Evolutionary conservation across 345 rosid species (phyloP).

Genomic region (Eucalyptus sp.): DNA sequence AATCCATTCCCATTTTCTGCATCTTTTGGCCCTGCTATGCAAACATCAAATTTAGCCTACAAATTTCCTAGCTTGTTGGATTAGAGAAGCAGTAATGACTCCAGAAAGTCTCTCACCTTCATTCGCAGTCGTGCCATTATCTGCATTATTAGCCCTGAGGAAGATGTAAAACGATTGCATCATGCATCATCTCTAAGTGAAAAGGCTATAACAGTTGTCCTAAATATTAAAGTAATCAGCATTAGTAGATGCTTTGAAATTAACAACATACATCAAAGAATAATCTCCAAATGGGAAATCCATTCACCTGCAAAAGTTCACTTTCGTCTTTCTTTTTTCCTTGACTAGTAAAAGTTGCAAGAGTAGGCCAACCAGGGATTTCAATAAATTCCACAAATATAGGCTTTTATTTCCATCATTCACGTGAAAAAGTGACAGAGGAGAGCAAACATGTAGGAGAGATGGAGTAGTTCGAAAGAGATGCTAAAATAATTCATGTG

Average conservation of each 20-base stretch:
- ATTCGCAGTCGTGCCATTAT: neutral
- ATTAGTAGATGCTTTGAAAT: neutral
- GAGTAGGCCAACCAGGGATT: neutral
- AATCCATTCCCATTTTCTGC: constrained; percentile 17
- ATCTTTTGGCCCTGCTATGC: constrained; percentile 3
- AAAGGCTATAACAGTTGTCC: neutral
- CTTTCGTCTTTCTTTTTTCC: neutral
- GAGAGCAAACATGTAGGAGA: neutral
- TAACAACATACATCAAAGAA: neutral
- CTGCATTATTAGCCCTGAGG: neutral
- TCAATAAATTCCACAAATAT: neutral
- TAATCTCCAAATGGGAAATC: neutral
- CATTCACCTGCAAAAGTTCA: neutral
- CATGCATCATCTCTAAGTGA: neutral
- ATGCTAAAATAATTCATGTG: neutral
- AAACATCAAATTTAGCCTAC: neutral
- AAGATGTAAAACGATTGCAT: neutral
- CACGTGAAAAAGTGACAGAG: neutral
- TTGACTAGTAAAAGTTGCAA: neutral
- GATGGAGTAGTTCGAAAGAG: neutral
- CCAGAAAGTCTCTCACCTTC: neutral
- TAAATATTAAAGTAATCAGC: neutral
- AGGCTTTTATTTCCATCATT: neutral
- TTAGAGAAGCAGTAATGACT: neutral
- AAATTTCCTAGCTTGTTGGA: neutral